phyloP scores from a whole-genome alignment of 2,329 filamentous ascomycete genomes.

The Paracamarosporium sp. region DNA sequence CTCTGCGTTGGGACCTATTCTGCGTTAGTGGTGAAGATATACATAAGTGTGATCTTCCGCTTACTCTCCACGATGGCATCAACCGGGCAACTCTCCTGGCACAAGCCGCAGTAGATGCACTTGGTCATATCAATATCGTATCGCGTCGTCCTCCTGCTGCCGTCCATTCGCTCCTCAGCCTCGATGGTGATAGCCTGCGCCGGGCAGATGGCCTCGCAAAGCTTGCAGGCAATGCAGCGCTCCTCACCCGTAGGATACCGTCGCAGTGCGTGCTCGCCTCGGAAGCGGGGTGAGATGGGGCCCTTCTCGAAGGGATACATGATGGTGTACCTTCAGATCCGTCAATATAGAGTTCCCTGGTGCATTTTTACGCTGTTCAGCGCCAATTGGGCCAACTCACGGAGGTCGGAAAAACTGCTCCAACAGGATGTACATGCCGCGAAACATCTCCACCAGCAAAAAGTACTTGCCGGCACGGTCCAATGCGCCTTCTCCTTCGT shows the following conservation, averaged over 20 bases:
- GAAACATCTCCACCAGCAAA: conserved; percentile 91
- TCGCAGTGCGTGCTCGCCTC: conserved; percentile 95
- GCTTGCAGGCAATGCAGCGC: conserved; percentile 99
- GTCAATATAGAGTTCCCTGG: conserved; percentile 31
- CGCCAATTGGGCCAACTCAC: conserved; percentile 65
- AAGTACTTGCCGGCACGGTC: conserved; percentile 94
- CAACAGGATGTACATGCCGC: conserved; percentile 96
- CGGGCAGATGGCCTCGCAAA: conserved; percentile 98
- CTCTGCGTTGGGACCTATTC: conserved; percentile 70
- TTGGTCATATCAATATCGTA: conserved; percentile 99
- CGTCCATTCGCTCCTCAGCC: conserved; percentile 96
- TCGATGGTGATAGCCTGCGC: conserved; percentile 99
- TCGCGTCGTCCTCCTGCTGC: conserved; percentile 90
- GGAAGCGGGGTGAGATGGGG: conserved; percentile 96
- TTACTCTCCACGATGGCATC: conserved; percentile 85
- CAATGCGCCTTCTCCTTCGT: conserved; percentile 78
- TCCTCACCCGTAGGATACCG: conserved; percentile 98
- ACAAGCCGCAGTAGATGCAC: conserved; percentile 99
- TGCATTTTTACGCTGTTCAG: conserved; percentile 9
- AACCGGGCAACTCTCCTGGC: conserved; percentile 98
- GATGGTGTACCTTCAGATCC: conserved; percentile 81
- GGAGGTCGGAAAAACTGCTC: conserved; percentile 99
- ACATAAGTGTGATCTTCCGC: conserved; percentile 25
- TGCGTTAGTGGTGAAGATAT: conserved; percentile 19
- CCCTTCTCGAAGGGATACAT: conserved; percentile 99